Evolutionary conservation across 176 grass and related monocot species (phyloP).

Genomic region (Eleusine coracana): DNA sequence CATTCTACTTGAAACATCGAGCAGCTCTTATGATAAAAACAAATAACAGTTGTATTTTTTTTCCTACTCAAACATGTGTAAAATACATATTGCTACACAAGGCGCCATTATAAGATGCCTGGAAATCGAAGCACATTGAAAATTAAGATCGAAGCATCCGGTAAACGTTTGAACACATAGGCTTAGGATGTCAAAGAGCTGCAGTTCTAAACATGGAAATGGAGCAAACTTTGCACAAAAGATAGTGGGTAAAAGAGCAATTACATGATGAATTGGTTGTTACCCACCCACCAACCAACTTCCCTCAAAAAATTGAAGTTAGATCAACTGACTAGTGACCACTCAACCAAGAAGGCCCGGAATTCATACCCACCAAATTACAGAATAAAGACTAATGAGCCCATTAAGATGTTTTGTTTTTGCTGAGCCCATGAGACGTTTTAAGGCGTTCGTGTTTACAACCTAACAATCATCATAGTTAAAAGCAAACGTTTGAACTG

Average conservation of each 20-base stretch:
- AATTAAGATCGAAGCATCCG: neutral
- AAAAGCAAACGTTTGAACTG: neutral
- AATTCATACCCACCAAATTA: conserved; percentile 29
- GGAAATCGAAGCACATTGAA: conserved; percentile 1
- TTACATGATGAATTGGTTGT: neutral
- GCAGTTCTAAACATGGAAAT: neutral
- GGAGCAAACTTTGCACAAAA: neutral
- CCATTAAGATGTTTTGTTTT: neutral
- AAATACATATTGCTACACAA: conserved; percentile 2
- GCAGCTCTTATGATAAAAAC: conserved; percentile 2
- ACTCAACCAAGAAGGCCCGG: neutral
- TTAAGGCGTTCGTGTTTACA: neutral
- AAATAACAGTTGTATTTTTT: neutral
- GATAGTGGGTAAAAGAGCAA: neutral
- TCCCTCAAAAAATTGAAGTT: no score
- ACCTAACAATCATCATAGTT: neutral
- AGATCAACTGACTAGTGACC: no score
- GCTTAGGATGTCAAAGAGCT: neutral
- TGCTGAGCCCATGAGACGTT: neutral
- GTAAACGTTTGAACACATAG: neutral
- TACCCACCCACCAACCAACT: no score
- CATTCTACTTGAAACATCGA: conserved; percentile 13
- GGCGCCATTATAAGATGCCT: neutral
- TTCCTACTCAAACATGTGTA: neutral
- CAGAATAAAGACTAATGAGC: neutral